These are phyloP conservation scores for Curvularia hawaiiensis DNA, from an alignment of 2,329 filamentous ascomycete genomes.

Conservation along the genomic window DNA sequence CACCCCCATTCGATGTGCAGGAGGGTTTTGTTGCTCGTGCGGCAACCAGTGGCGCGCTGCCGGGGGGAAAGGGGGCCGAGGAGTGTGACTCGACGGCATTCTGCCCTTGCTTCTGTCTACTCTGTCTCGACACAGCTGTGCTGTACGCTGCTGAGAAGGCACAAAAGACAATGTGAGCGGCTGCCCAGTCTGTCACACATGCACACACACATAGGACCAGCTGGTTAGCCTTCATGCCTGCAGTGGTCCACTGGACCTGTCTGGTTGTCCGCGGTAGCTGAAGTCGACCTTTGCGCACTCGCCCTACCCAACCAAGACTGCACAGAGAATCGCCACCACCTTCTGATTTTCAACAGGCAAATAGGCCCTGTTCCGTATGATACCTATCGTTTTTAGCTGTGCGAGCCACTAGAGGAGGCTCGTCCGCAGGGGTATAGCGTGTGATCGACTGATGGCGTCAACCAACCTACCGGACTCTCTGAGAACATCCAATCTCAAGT, in stretches of 20 bases:
- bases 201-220: background rate
- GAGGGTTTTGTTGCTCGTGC: conserved; percentile 3
- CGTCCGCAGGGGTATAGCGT: conserved; percentile 20
- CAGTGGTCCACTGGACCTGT: background rate
- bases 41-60: background rate
- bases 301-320: background rate
- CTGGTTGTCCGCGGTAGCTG: conserved; percentile 4
- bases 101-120: conserved; percentile 19
- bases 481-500: background rate
- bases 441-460: conserved; percentile 29
- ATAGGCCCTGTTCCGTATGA: conserved; percentile 18
- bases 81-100: conserved; percentile 20
- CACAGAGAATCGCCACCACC: conserved; percentile 1
- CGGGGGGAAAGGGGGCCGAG: background rate
- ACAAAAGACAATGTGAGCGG: conserved; percentile 13
- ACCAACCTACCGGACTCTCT: conserved; percentile 30
- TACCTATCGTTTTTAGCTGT: conserved; percentile 17
- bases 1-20: conserved; percentile 1
- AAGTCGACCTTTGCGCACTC: background rate
- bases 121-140: background rate
- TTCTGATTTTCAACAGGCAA: background rate
- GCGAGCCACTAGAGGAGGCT: conserved; percentile 17
- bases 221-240: background rate
- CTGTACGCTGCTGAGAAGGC: conserved; percentile 9
- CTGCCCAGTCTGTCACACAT: background rate